A percentile compares a stretch with the other conserved stretches of the same genome.
phyloP scores from a whole-genome alignment of 306 rosid species.

The Luffa acutangula region DNA sequence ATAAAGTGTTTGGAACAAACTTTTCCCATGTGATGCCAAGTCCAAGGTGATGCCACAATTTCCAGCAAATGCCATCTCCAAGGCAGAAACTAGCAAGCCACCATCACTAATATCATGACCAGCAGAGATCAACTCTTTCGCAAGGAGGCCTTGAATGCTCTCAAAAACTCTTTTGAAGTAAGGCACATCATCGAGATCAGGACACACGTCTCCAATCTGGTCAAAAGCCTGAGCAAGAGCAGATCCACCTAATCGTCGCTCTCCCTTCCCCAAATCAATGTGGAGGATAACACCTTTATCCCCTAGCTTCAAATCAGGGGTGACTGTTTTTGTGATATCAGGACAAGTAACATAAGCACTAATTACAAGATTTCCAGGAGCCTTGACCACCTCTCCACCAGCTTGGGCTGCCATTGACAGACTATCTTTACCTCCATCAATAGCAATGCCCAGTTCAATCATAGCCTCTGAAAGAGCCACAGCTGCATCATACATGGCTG shows the following conservation, averaged over 20 bases:
- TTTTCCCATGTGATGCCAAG: slow-evolving; percentile 41
- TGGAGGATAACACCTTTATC: slow-evolving; percentile 74
- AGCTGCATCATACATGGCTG: slow-evolving; percentile 87
- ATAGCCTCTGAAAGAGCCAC: slow-evolving; percentile 61
- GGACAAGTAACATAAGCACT: slow-evolving; percentile 89
- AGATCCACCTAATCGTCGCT: slow-evolving; percentile 77
- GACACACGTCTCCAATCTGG: slow-evolving; percentile 68
- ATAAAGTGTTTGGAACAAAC: slow-evolving; percentile 61
- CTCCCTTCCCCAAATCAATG: slow-evolving; percentile 68
- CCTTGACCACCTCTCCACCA: slow-evolving; percentile 75
- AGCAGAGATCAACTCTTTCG: slow-evolving; percentile 64
- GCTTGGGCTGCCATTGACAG: slow-evolving; percentile 88
- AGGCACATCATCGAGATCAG: slow-evolving; percentile 72
- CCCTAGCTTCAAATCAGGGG: slow-evolving; percentile 74
- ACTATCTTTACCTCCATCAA: slow-evolving; percentile 93
- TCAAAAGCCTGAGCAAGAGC: slow-evolving; percentile 86
- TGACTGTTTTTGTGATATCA: slow-evolving; percentile 80
- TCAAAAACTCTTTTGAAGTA: slow-evolving; percentile 72
- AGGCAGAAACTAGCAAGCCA: slow-evolving; percentile 60
- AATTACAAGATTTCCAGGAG: slow-evolving; percentile 89
- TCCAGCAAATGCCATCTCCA: slow-evolving; percentile 96
- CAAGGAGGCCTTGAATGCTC: slow-evolving; percentile 63
- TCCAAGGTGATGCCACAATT: slow-evolving; percentile 54
- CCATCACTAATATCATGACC: slow-evolving; percentile 89
- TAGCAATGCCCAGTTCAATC: slow-evolving; percentile 85